phyloP scores from a whole-genome alignment of 768 basidiomycete genomes.

The Vararia minispora region DNA sequence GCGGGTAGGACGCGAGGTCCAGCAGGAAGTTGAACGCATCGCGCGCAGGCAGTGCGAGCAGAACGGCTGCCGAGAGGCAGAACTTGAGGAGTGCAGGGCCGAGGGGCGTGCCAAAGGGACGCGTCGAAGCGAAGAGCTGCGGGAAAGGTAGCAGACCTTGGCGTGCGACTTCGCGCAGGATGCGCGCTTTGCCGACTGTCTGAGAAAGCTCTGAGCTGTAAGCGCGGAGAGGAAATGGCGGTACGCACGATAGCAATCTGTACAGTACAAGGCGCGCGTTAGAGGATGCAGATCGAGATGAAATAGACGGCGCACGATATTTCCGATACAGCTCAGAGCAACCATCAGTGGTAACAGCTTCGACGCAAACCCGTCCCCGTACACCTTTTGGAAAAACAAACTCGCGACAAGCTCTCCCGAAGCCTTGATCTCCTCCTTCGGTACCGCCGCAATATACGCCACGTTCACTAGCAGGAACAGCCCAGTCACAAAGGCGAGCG shows the following conservation, averaged over 20 bases:
- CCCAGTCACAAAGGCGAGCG: slow-evolving; percentile 33
- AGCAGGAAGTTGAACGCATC: slow-evolving; percentile 28
- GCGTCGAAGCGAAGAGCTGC: slow-evolving; percentile 33
- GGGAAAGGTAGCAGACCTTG: slow-evolving; percentile 42
- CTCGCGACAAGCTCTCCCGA: slow-evolving; percentile 36
- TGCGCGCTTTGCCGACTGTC: slow-evolving; percentile 31
- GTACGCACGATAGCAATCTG: slow-evolving; percentile 15
- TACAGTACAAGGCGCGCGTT: slow-evolving; percentile 25
- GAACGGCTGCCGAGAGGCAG: slow-evolving; percentile 28
- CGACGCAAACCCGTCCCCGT: slow-evolving; percentile 25
- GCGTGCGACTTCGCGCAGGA: slow-evolving; percentile 39
- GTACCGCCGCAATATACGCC: slow-evolving; percentile 28
- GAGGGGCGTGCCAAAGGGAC: slow-evolving; percentile 38
- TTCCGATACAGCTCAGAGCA: slow-evolving; percentile 11
- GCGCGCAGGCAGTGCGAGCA: slow-evolving; percentile 25
- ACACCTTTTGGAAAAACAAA: slow-evolving; percentile 40
- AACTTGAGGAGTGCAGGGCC: slow-evolving; percentile 30
- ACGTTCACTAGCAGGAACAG: slow-evolving; percentile 39
- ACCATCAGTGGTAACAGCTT: slow-evolving; percentile 12
- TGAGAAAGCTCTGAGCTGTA: slow-evolving; percentile 1
- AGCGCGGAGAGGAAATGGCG: not conserved
- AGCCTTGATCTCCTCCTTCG: slow-evolving; percentile 29
- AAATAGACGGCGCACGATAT: slow-evolving; percentile 24
- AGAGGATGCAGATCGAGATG: slow-evolving; percentile 31
- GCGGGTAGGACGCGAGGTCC: slow-evolving; percentile 29